Evolutionary conservation across 768 basidiomycete species (phyloP).

Genomic region (Mycena pura): DNA sequence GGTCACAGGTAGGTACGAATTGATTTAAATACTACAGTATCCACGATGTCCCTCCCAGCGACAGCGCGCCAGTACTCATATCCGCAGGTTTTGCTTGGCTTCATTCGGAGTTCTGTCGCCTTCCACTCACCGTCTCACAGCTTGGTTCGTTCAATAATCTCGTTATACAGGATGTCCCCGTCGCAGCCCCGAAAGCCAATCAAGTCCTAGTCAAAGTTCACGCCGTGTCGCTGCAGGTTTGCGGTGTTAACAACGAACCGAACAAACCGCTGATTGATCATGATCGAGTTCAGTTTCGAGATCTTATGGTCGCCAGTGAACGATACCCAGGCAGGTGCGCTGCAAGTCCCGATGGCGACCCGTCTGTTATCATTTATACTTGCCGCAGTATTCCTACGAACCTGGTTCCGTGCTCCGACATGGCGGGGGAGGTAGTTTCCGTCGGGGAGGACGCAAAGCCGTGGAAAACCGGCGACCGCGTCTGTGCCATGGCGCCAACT

Average conservation of each 20-base stretch:
- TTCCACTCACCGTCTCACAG: neutral
- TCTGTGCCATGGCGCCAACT: slow-evolving; percentile 65
- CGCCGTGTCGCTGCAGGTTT: slow-evolving; percentile 61
- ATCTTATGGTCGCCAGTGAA: slow-evolving; percentile 49
- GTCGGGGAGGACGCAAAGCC: slow-evolving; percentile 49
- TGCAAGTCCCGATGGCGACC: neutral
- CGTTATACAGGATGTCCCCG: neutral
- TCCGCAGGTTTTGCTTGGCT: neutral
- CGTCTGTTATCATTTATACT: neutral
- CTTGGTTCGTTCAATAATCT: neutral
- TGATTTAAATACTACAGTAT: no score
- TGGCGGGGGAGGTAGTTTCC: slow-evolving; percentile 63
- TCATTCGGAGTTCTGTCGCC: neutral
- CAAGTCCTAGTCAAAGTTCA: slow-evolving; percentile 64
- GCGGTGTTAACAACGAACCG: neutral
- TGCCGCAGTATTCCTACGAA: slow-evolving; percentile 23
- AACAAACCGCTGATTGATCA: neutral
- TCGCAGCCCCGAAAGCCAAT: slow-evolving; percentile 33
- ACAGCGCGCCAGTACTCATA: neutral
- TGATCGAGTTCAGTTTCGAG: slow-evolving; percentile 48
- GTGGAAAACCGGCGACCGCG: slow-evolving; percentile 63
- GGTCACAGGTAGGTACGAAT: no score
- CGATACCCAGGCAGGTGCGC: slow-evolving; percentile 42
- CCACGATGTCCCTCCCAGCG: neutral
- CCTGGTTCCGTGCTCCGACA: slow-evolving; percentile 53